Evolutionary conservation across 495 filamentous ascomycete species (phyloP).

Genomic region (Thozetella sp.): DNA sequence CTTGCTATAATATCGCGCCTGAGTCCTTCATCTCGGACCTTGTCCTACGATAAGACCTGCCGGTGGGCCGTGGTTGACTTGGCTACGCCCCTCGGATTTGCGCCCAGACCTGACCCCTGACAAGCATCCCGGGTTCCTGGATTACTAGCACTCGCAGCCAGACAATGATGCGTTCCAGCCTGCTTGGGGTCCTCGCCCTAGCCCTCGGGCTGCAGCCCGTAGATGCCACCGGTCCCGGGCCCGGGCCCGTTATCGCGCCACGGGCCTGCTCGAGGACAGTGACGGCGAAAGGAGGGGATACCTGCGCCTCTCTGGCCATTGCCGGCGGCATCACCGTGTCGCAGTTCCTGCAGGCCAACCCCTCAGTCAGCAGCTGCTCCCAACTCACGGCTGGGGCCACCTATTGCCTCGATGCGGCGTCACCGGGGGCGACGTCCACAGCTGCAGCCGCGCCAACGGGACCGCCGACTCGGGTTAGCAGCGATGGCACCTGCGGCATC

Average conservation of each 20-base stretch:
- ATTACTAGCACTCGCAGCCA: neutral
- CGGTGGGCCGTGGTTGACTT: neutral
- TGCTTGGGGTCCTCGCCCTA: neutral
- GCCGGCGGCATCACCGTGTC: constrained; percentile 24
- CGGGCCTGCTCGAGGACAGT: constrained; percentile 16
- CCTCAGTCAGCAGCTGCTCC: constrained; percentile 21
- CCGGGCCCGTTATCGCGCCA: neutral
- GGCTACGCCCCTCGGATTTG: neutral
- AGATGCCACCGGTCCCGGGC: neutral
- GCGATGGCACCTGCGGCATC: constrained; percentile 6
- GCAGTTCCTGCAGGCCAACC: constrained; percentile 26
- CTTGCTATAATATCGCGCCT: neutral
- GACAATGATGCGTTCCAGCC: neutral
- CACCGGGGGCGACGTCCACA: constrained; percentile 5
- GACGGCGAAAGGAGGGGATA: constrained; percentile 23
- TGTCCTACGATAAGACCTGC: constrained; percentile 1
- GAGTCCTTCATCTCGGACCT: neutral
- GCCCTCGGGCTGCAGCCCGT: constrained; percentile 9
- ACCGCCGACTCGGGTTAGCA: constrained; percentile 15
- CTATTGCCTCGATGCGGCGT: constrained; percentile 23
- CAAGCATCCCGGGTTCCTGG: neutral
- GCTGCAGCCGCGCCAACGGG: constrained; percentile 4
- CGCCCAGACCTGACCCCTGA: neutral
- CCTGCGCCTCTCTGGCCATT: constrained; percentile 20
- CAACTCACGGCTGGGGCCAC: constrained; percentile 11